Evolutionary conservation across 441 rosid species (phyloP).

Genomic region (Eruca vesicaria): DNA sequence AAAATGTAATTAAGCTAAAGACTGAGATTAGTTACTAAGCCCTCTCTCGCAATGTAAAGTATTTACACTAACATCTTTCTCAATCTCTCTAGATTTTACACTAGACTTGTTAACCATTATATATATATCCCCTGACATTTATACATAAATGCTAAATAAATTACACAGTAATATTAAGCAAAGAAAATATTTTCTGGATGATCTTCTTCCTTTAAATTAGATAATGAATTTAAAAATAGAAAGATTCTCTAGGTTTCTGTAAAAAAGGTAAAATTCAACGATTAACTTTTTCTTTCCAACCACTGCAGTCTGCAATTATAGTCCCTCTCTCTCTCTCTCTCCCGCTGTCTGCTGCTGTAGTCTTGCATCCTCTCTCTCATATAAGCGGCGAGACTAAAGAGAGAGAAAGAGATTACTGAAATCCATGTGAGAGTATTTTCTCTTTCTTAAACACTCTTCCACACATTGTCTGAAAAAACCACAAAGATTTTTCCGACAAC

Average conservation of each 20-base stretch:
- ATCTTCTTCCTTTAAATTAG: neutral
- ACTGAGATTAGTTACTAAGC: too few relatives aligned
- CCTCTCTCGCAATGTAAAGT: too few relatives aligned
- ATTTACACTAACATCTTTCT: too few relatives aligned
- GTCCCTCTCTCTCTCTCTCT: neutral
- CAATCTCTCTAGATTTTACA: too few relatives aligned
- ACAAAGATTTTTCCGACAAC: constrained; percentile 12
- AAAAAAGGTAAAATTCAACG: constrained; percentile 13
- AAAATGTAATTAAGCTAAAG: too few relatives aligned
- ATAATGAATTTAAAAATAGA: neutral
- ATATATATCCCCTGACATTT: too few relatives aligned
- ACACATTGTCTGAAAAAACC: constrained; percentile 4
- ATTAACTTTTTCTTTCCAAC: constrained; percentile 20
- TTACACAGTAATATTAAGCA: neutral
- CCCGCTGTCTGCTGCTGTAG: neutral
- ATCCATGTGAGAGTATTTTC: constrained; percentile 13
- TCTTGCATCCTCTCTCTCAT: constrained; percentile 14
- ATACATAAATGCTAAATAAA: neutral
- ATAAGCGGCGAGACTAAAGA: constrained; percentile 8
- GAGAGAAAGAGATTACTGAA: constrained; percentile 6
- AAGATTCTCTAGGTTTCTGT: constrained; percentile 29
- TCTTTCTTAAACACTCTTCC: constrained; percentile 24
- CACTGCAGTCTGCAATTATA: constrained; percentile 17
- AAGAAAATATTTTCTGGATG: neutral
- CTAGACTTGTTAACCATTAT: too few relatives aligned